Evolutionary conservation across 495 filamentous ascomycete species (phyloP).

Genomic region (Schizothecium vesticola): DNA sequence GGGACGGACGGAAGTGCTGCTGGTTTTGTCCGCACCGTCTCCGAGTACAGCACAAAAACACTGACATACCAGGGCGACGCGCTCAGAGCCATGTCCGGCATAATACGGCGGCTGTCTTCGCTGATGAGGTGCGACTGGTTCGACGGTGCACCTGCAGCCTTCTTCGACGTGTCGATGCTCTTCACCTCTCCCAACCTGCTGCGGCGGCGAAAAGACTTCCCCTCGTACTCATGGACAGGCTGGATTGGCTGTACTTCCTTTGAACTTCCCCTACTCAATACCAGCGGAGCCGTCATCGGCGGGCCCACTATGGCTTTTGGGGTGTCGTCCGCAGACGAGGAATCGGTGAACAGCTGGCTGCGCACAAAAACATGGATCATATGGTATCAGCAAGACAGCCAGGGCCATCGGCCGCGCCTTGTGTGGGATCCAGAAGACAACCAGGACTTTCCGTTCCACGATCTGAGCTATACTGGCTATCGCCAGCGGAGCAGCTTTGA

Average conservation of each 20-base stretch:
- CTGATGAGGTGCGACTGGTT: background rate
- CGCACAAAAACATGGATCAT: conserved; percentile 14
- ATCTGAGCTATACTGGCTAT: background rate
- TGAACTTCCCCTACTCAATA: too few species aligned
- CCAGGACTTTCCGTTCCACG: background rate
- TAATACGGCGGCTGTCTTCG: background rate
- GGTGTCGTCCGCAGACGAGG: too few species aligned
- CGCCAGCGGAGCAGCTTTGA: conserved; percentile 1
- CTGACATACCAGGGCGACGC: conserved; percentile 1
- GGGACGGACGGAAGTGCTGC: too few species aligned
- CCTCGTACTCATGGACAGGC: background rate
- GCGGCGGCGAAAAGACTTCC: background rate
- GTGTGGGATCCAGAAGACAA: conserved; percentile 17
- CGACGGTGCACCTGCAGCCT: background rate
- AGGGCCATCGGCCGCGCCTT: background rate
- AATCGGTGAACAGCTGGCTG: conserved; percentile 6
- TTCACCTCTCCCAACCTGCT: background rate
- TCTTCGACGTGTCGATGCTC: background rate
- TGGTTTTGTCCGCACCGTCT: too few species aligned
- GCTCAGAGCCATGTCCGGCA: background rate
- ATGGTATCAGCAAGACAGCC: conserved; percentile 11
- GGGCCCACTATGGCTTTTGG: too few species aligned
- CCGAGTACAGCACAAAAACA: background rate
- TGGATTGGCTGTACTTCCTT: background rate
- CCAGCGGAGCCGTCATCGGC: too few species aligned